Conservation (phyloP, 139 green algal species). For the Micractinium sp. region DNA sequence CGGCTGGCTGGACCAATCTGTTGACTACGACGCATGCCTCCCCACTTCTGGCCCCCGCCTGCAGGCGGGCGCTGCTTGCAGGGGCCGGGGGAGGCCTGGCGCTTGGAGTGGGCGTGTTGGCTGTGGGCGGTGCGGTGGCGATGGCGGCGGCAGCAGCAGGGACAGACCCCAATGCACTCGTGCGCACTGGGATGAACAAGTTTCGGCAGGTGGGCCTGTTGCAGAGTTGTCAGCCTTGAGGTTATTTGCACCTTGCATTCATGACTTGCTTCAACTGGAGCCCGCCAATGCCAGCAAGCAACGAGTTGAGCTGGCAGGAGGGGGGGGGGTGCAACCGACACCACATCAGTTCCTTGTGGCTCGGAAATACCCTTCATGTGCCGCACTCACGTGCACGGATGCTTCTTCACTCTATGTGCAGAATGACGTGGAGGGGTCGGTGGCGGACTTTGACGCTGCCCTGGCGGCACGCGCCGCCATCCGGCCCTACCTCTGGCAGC, state of each 20-base stretch:
- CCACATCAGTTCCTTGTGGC: too few species aligned
- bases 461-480: conserved; percentile 51
- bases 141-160: conserved; percentile 6
- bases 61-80: background rate
- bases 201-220: background rate
- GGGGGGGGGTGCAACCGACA: too few species aligned
- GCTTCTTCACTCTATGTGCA: conserved; percentile 3
- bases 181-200: conserved; percentile 20
- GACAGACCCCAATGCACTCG: conserved; percentile 9
- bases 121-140: background rate
- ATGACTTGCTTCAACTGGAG: too few species aligned
- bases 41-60: background rate
- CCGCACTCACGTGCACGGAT: too few species aligned
- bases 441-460: conserved; percentile 69
- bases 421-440: conserved; percentile 65
- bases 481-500: conserved; percentile 55
- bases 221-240: too few species aligned
- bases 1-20: background rate
- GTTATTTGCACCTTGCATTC: too few species aligned
- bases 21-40: background rate
- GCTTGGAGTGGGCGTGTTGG: conserved; percentile 12
- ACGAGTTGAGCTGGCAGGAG: too few species aligned
- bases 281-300: too few species aligned
- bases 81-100: conserved; percentile 10
- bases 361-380: too few species aligned